A percentile compares a stretch with the other conserved stretches of the same genome.
phyloP scores from a whole-genome alignment of 2,329 filamentous ascomycete genomes.

The Akanthomyces muscarius region DNA sequence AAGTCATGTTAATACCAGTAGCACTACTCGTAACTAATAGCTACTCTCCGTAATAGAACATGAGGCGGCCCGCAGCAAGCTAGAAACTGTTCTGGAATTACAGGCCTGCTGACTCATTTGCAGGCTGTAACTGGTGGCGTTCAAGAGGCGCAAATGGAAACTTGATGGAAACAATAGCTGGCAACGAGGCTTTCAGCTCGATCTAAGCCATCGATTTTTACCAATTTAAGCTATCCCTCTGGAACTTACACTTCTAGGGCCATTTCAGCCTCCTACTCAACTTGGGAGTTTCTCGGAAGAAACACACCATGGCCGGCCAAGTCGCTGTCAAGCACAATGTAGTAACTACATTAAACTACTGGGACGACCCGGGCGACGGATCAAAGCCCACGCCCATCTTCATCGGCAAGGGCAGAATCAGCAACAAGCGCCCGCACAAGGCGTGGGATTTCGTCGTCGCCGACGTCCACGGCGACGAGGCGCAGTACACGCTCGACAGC shows the following conservation, averaged over 20 bases:
- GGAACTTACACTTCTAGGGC: background rate
- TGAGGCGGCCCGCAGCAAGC: background rate
- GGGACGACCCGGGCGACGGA: conserved; percentile 39
- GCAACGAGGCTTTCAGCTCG: background rate
- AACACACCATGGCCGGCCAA: background rate
- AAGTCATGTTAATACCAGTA: too few species aligned
- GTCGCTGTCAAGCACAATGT: conserved; percentile 26
- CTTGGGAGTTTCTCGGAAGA: background rate
- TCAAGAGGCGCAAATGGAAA: background rate
- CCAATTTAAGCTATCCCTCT: background rate
- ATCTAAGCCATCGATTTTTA: background rate
- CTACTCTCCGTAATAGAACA: too few species aligned
- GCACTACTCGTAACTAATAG: too few species aligned
- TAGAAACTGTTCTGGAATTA: background rate
- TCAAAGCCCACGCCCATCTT: conserved; percentile 36
- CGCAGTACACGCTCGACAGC: conserved; percentile 36
- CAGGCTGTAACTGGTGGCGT: background rate
- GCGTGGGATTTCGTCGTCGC: conserved; percentile 42
- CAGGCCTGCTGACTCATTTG: background rate
- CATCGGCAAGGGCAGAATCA: conserved; percentile 26
- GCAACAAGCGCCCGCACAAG: conserved; percentile 30
- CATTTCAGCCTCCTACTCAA: background rate
- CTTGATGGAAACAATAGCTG: background rate
- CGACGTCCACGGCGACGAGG: conserved; percentile 39
- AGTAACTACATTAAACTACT: conserved; percentile 36